Base-by-base conservation (phyloP, 2,329 filamentous ascomycete genomes). In the Aureobasidium pullulans region DNA sequence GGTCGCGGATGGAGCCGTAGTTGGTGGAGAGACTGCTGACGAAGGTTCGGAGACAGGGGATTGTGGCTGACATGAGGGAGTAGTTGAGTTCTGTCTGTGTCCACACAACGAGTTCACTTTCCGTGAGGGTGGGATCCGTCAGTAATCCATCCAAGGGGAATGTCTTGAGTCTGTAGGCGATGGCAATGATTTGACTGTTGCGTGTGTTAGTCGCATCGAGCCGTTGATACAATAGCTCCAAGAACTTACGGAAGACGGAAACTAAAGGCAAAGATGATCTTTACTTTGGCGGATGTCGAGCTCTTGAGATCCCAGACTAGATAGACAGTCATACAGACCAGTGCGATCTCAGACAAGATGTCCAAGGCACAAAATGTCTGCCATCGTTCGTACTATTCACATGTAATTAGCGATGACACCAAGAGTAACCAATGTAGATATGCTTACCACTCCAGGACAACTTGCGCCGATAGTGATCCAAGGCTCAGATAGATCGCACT, bases 291-390 rank as follows among this genome's bases (percentile, higher is more conserved):
- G 6, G 43, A 47, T 15, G 11, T 11, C 15, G 43, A 47, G 19
- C 19, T 47, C 10, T 31, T 23, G 28, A 47, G 7, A 28, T 31
- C 28, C 70, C 70, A 73, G 32, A 73, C 67, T 6, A 73, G 67
- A 13, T 70, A 68, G 29, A 71, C 54, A 8, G 67, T 67, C 36
- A 73, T 60, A 11, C 59, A 64, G n/a, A 74, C 62, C 16, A 73
- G 62, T 7, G 67, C 11, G 7, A 68, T 40, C 60, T 73, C 72
- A 9, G 70, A 73, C 7, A 69, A 54, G 42, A 74, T 65, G 61
- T 77, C 74, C 36, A 76, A 68, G 1, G 66, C 71, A 8, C 73
- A 73, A 56, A 75, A 68, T 2, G 68, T 63, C 63, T 71, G 69
- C 74, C 70, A 76, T 47, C 71, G 66, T 16, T 42, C 39, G n/a